Evolutionary conservation across 2,329 filamentous ascomycete species (phyloP), one percentile per base, ranked within the genome.

Genomic region (Phyllosticta citrichinensis): DNA sequence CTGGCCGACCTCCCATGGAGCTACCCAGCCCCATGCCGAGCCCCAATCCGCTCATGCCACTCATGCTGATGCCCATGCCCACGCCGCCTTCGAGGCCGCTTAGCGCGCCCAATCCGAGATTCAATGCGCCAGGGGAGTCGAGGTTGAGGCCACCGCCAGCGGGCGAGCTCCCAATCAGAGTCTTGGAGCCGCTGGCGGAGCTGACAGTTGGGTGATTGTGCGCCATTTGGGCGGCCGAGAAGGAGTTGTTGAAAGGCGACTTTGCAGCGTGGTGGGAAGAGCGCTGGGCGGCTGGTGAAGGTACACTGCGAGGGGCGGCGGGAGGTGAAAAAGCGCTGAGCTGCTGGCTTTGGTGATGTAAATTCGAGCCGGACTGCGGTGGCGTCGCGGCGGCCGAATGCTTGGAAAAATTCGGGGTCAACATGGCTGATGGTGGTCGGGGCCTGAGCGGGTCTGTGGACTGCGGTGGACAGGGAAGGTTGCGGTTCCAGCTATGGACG

Each of bases 61-160:
- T 75, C 68, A 76, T 71, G 27, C 66, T 71, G 17, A 75, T 67
- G 51, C 68, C 68, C 74, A 76, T 76, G 2, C 73, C 73, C 5
- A 76, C 70, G 11, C 73, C 72, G 22, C 73, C 71, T 55, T 73
- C 71, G 33, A 71, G 71, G 58, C 74, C 71, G n/a, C 73, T 73
- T 9, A 79, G 74, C 50, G 76, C 77, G 4, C 64, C 67, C 8
- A 73, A 69, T 47, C 71, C 73, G 11, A 62, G 40, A 47, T 56
- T 56, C 20, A 62, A 33, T 14, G 51, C 60, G 0, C 72, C 71
- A 5, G 75, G 74, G 4, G 74, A 76, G 61, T 76, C 74, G 66
- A 73, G 74, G 52, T 71, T 71, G 61, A 76, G 68, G 65, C 72
- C 68, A n/a, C 59, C 65, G 65, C 71, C 68, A 14, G 64, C 65